A percentile compares a stretch with the other conserved stretches of the same genome.
These are phyloP conservation scores for Suhomyces choctaworum DNA, from an alignment of 1,139 yeast species.

Conservation along the genomic window DNA sequence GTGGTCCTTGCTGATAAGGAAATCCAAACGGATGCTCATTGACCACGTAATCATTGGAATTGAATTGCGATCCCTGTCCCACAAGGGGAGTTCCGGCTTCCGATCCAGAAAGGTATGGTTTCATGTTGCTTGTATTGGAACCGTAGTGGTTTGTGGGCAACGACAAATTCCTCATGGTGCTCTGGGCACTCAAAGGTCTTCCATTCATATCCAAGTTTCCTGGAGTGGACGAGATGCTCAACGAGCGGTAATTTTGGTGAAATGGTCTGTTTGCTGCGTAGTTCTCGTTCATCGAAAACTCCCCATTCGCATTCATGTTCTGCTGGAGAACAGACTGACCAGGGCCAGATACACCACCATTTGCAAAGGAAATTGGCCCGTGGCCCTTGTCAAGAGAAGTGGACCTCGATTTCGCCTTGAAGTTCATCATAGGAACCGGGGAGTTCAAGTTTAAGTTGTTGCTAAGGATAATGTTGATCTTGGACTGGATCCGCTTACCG, in stretches of 20 bases:
- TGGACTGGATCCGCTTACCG: conserved; percentile 50
- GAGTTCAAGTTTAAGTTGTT: conserved; percentile 2
- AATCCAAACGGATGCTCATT: conserved; percentile 18
- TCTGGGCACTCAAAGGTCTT: conserved; percentile 2
- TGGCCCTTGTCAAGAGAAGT: conserved; percentile 9
- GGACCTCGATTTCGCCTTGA: conserved; percentile 11
- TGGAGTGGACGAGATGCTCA: conserved; percentile 12
- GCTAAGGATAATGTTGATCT: conserved; percentile 39
- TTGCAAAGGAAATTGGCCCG: conserved; percentile 1
- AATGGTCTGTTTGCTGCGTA: conserved; percentile 1
- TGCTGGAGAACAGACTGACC: conserved; percentile 10
- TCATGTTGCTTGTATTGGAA: conserved; percentile 1
- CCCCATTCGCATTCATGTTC: conserved; percentile 37
- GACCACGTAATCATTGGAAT: conserved; percentile 14
- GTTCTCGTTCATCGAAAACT: conserved; percentile 22
- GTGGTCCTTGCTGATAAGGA: conserved; percentile 9
- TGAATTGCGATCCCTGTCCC: conserved; percentile 6
- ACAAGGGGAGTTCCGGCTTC: conserved; percentile 1
- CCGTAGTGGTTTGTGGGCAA: conserved; percentile 13
- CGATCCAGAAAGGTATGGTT: neutral
- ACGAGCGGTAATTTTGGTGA: conserved; percentile 9
- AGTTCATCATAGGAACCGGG: conserved; percentile 7
- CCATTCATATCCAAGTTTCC: conserved; percentile 3
- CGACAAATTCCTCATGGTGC: conserved; percentile 12
- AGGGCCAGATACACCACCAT: conserved; percentile 5